Evolutionary conservation across 73 alveolate genomes (phyloP), one percentile per base, ranked within the genome.

Genomic region (Paramecium sexaurelia): DNA sequence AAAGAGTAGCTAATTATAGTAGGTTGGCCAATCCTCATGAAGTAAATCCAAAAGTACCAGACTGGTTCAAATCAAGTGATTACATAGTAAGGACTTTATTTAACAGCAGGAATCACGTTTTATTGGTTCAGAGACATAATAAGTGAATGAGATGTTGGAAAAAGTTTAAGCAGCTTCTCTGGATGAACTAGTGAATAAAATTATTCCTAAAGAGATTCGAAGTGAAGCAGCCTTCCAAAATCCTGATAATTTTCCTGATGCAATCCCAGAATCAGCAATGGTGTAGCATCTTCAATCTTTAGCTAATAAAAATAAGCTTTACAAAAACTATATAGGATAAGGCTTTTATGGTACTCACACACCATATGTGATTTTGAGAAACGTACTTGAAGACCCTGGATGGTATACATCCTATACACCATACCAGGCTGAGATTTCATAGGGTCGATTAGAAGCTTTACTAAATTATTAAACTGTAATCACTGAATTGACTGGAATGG

Each of bases 361-460:
- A 68, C 97, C 97, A 24, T 71, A 93, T 33, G 95, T 92, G 5
- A 92, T 92, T 24, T 90, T 96, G 29, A 93, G 99, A 47, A 97
- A 96, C 57, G 96, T 96, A 6, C 57, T 95, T 67, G 98, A 95
- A 93, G 97, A 97, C 92, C 98, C 98, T 51, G 97, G 95, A 33
- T 95, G 99, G 99, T 96, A 96, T 94, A 97, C 99, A 26, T 96
- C 99, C 32, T 97, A 97, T 92, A 97, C 99, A 11, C 99, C 99
- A 1, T 97, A 97, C 73, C 96, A 97, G 92, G 99, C 99, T n/a
- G 99, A 97, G 93, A 95, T 97, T 89, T 88, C 98, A 3, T 97
- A 97, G 90, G 99, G 99, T 13, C 95, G 99, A 69, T 87, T 93
- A n/a, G 99, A 97, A 85, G 75, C 95, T 17, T 73, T 97, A 84